Evolutionary conservation across 352 stramenopile species (phyloP).

Genomic region (Globisporangium canariense): DNA sequence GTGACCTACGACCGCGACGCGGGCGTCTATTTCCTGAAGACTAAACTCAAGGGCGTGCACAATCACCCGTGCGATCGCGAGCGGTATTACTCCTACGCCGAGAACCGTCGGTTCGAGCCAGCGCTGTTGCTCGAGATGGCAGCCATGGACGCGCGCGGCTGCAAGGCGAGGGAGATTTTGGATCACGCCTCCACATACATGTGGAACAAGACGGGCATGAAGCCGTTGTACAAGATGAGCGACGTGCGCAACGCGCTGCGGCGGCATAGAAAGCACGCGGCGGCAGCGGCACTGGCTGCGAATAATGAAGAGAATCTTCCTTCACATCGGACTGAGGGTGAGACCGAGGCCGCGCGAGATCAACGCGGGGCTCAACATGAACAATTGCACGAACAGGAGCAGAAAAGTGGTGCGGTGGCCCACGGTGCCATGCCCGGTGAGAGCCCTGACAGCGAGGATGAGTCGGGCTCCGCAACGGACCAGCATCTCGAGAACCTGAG

Average conservation of each 20-base stretch:
- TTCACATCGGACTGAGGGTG: background rate
- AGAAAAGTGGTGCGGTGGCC: background rate
- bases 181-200: background rate
- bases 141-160: background rate
- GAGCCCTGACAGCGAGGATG: background rate
- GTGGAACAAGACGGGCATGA: constrained; percentile 2
- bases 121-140: constrained; percentile 8
- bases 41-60: background rate
- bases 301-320: background rate
- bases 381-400: background rate
- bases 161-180: background rate
- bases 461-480: background rate
- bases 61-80: constrained; percentile 9
- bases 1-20: background rate
- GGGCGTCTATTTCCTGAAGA: background rate
- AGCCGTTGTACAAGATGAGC: background rate
- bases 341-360: background rate
- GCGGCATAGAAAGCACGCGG: background rate
- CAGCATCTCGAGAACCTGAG: background rate
- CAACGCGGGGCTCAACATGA: background rate
- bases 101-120: constrained; percentile 4
- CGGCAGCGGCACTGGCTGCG: background rate
- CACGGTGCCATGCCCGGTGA: background rate
- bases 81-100: constrained; percentile 7
- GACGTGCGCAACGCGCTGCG: constrained; percentile 9